A percentile compares a stretch with the other conserved stretches of the same genome.
These are phyloP conservation scores for Colletotrichum eremochloae DNA, from an alignment of 2,329 filamentous ascomycete species.

Conservation along the genomic window DNA sequence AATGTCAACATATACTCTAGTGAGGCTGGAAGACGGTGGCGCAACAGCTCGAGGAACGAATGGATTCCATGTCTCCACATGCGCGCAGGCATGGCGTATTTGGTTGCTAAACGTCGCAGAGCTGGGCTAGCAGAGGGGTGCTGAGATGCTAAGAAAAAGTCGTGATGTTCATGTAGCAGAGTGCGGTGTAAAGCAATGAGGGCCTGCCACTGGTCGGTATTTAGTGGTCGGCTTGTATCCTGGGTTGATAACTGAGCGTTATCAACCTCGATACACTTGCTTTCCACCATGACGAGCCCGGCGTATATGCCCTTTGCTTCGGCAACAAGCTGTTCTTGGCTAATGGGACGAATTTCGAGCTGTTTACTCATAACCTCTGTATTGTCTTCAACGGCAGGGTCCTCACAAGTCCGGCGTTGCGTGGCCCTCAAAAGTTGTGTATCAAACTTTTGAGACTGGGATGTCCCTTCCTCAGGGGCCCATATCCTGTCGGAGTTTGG, in stretches of 20 bases:
- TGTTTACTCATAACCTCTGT: conserved; percentile 53
- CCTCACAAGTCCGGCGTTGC: not conserved
- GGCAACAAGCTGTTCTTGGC: conserved; percentile 81
- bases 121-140: conserved; percentile 82
- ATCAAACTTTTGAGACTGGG: too few species aligned
- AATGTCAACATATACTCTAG: conserved; percentile 93
- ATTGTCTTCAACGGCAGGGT: rapidly evolving
- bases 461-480: too few species aligned
- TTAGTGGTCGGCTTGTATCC: conserved; percentile 58
- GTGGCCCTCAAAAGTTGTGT: too few species aligned
- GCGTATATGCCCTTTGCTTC: conserved; percentile 90
- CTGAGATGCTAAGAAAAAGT: conserved; percentile 88
- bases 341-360: conserved; percentile 76
- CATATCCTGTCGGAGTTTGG: too few species aligned
- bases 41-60: conserved; percentile 81
- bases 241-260: conserved; percentile 67
- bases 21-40: conserved; percentile 80
- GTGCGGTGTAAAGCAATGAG: conserved; percentile 86
- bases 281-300: conserved; percentile 87
- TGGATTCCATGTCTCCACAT: conserved; percentile 98
- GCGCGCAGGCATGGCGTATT: conserved; percentile 90
- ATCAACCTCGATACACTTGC: conserved; percentile 88
- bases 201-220: conserved; percentile 84
- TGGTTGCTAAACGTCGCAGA: conserved; percentile 77
- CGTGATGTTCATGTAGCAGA: conserved; percentile 84